A percentile compares a stretch with the other conserved stretches of the same genome.
Conservation (phyloP, 345 rosid species). For the Carallia pectinifolia region DNA sequence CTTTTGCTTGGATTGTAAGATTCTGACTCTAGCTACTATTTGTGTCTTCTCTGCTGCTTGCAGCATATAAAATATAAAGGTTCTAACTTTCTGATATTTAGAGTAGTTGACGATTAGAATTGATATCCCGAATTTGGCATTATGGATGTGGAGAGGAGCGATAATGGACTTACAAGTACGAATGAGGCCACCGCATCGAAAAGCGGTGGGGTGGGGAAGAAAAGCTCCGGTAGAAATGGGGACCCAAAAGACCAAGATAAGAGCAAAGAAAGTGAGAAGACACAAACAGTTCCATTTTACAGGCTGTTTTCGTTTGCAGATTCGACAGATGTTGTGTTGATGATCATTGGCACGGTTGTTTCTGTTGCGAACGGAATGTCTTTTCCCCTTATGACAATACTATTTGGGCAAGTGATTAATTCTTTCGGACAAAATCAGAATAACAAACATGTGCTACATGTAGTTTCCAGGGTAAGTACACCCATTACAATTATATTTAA, state of each 20-base stretch:
- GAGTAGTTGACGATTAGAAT: not conserved
- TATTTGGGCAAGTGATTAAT: constrained; percentile 64
- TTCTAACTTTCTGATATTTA: not conserved
- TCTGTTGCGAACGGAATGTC: constrained; percentile 66
- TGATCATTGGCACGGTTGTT: constrained; percentile 67
- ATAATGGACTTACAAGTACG: constrained; percentile 13
- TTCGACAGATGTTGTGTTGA: constrained; percentile 53
- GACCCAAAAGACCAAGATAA: constrained; percentile 23
- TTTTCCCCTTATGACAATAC: constrained; percentile 73
- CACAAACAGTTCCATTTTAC: constrained; percentile 57
- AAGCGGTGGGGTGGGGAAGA: constrained; percentile 31
- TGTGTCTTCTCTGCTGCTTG: not conserved
- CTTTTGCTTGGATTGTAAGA: not conserved
- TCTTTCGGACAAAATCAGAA: constrained; percentile 67
- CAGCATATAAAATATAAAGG: too few relatives aligned
- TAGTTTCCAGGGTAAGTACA: constrained; percentile 54
- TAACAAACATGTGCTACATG: constrained; percentile 29
- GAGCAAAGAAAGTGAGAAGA: constrained; percentile 49
- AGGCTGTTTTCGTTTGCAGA: constrained; percentile 81
- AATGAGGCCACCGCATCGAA: constrained; percentile 47
- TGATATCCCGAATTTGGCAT: not conserved
- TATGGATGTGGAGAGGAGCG: constrained; percentile 35
- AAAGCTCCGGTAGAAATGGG: constrained; percentile 15
- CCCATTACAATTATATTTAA: not conserved
- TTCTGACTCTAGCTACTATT: not conserved